Conservation (phyloP, 306 rosid genomes). For the Senna tora region DNA sequence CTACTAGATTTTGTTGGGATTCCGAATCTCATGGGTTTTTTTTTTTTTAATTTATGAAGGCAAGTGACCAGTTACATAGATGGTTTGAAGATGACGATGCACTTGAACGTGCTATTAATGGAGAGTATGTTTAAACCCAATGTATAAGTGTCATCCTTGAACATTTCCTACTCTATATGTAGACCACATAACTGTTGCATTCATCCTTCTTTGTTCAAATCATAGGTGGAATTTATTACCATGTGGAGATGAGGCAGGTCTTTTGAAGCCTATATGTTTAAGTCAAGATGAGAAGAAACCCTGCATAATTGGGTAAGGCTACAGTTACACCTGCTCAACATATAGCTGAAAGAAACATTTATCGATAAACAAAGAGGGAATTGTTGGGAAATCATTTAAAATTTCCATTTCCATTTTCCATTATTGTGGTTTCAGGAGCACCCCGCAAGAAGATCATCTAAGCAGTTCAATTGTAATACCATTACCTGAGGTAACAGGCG, state of each 20-base stretch:
- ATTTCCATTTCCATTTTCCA: not conserved
- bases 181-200: slow-evolving; percentile 12
- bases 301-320: slow-evolving; percentile 70
- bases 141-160: slow-evolving; percentile 19
- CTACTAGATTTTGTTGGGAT: slow-evolving; percentile 29
- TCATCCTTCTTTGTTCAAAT: slow-evolving; percentile 26
- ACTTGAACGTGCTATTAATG: slow-evolving; percentile 82
- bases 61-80: slow-evolving; percentile 62
- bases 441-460: slow-evolving; percentile 40
- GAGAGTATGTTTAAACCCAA: slow-evolving; percentile 66
- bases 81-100: slow-evolving; percentile 96
- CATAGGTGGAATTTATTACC: slow-evolving; percentile 82
- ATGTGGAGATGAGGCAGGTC: slow-evolving; percentile 53
- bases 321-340: slow-evolving; percentile 13
- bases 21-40: slow-evolving; percentile 33
- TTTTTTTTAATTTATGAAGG: slow-evolving; percentile 57
- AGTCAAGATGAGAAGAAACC: slow-evolving; percentile 63
- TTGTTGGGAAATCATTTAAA: not conserved
- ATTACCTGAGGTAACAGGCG: slow-evolving; percentile 62
- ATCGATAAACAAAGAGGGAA: not conserved
- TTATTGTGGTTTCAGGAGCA: slow-evolving; percentile 52
- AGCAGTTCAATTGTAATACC: slow-evolving; percentile 58
- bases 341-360: not conserved
- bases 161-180: slow-evolving; percentile 13
- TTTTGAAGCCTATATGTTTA: slow-evolving; percentile 59